Evolutionary conservation across 2,329 filamentous ascomycete species (phyloP).

Genomic region (Diaporthe australafricana): DNA sequence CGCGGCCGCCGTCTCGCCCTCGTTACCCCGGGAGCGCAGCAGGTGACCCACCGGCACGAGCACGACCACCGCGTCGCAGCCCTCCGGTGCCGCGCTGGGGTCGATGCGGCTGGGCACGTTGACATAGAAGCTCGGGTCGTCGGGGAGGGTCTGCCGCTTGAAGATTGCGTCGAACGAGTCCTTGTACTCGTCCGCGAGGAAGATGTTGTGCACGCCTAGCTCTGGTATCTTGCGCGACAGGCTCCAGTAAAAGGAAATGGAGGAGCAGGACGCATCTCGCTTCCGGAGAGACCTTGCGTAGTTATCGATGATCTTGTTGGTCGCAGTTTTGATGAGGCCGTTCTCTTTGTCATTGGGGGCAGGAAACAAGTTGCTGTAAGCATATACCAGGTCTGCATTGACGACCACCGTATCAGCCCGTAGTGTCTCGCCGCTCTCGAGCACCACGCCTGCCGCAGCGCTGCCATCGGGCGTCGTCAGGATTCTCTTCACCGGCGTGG

Average conservation of each 20-base stretch:
- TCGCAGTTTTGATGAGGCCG: neutral
- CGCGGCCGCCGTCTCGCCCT: constrained; percentile 46
- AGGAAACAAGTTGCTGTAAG: constrained; percentile 78
- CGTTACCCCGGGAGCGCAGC: constrained; percentile 55
- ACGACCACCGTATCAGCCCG: constrained; percentile 75
- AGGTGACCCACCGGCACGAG: constrained; percentile 80
- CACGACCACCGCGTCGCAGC: constrained; percentile 74
- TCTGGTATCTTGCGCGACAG: constrained; percentile 70
- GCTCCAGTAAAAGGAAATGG: constrained; percentile 83
- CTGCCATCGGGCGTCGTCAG: constrained; percentile 63
- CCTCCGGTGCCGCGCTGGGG: constrained; percentile 72
- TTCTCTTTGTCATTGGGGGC: neutral
- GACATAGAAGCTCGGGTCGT: constrained; percentile 80
- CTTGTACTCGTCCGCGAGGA: constrained; percentile 78
- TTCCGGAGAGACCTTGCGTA: constrained; percentile 56
- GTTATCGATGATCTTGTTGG: constrained; percentile 36
- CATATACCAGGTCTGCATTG: constrained; percentile 81
- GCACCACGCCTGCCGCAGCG: constrained; percentile 67
- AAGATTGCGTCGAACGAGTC: constrained; percentile 84
- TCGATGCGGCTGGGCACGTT: constrained; percentile 81
- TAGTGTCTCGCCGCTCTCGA: constrained; percentile 68
- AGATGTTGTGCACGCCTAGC: constrained; percentile 80
- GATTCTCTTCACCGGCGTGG: constrained; percentile 67
- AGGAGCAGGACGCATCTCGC: constrained; percentile 73
- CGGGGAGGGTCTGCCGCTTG: constrained; percentile 73